Evolutionary conservation across 2,329 filamentous ascomycete genomes (phyloP).

Genomic region (Aspergillus ustus): DNA sequence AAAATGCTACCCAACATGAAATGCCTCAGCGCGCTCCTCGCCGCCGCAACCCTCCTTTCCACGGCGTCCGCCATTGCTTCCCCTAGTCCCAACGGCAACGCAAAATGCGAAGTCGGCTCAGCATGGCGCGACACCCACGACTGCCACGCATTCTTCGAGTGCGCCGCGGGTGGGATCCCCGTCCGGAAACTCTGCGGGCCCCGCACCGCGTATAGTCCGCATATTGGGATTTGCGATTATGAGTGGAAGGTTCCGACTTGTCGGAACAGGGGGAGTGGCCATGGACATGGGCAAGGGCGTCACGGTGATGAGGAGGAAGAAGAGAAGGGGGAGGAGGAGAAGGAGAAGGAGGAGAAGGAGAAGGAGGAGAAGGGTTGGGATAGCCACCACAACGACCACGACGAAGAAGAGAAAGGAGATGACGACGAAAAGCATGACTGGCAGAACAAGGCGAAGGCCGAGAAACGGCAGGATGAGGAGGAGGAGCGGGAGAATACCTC

Average conservation of each 20-base stretch:
- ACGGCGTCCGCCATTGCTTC: no score
- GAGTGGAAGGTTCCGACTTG: not conserved
- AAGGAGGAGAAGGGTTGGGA: no score
- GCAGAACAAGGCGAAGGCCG: not conserved
- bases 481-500: no score
- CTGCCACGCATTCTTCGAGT: constrained; percentile 9
- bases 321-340: not conserved
- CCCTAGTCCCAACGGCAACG: not conserved
- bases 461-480: not conserved
- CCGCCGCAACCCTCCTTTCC: not conserved
- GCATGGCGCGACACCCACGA: not conserved
- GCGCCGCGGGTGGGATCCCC: not conserved
- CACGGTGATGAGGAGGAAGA: no score
- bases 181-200: not conserved
- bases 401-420: no score
- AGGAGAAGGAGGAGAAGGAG: no score
- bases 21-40: not conserved
- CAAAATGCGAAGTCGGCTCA: not conserved
- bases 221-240: not conserved
- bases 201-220: not conserved
- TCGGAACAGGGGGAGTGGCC: no score
- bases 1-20: not conserved
- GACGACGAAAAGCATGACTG: not conserved
- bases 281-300: no score
- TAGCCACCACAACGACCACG: not conserved